Evolutionary conservation across 345 rosid genomes (phyloP), one percentile per base, ranked within the genome.

Genomic region (Salix suchowensis): DNA sequence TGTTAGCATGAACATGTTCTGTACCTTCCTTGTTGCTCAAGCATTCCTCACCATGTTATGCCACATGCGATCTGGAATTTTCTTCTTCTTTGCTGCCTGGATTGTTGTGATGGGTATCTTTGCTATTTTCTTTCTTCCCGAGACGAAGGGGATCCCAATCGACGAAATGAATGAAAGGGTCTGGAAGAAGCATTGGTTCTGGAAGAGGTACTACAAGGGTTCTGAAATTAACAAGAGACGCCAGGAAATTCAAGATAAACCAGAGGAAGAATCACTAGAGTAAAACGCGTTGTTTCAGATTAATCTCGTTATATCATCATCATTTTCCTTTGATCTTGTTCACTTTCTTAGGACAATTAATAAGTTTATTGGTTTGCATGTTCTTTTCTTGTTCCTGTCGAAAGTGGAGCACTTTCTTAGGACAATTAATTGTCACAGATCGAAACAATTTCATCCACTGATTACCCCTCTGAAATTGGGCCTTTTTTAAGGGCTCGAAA

Each of bases 131-230:
- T 26, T 88, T 40, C 52, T 91, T 65, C 96, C 96, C 0, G 94
- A 91, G 76, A 90, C 96, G 1, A 91, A 88, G 72, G 93, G 88
- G 10, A 77, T 88, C 28, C 88, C 86, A 3, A 82, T 91, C 19
- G 90, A 88, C 73, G 90, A 88, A 58, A 88, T 91, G 89, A 54
- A 64, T 4, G 88, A 88, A 16, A 88, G 74, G 54, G 89, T 80
- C 2, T 90, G 91, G 94, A 87, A 82, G 83, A 79, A 85, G 40
- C 96, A 91, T 67, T 88, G 94, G 89, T 83, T 73, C 71, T 88
- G 96, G 94, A 79, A 85, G 83, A 84, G 78, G 24, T 86, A 62
- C 79, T 83, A 65, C 28, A 67, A 74, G 54, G 30, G 66, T 37
- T n/a, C 36, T 67, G 69, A 19, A 60, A 5, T 7, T 36, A 23